Evolutionary conservation across 768 basidiomycete species (phyloP).

Genomic region (Lactarius quietus): DNA sequence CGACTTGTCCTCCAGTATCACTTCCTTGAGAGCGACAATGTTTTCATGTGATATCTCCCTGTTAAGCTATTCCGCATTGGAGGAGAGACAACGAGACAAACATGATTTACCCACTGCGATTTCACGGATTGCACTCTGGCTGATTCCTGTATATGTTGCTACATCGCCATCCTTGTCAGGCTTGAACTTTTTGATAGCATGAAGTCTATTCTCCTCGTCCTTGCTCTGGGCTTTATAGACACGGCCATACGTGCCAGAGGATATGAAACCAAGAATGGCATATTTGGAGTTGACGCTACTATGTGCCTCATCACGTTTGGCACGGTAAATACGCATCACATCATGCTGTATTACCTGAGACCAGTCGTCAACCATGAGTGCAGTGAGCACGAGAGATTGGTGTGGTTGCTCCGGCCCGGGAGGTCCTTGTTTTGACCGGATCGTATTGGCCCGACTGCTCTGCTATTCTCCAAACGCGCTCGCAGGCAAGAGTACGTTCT

Average conservation of each 20-base stretch:
- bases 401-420: neutral
- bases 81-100: conserved; percentile 1
- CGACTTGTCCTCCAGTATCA: conserved; percentile 95
- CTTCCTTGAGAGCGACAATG: conserved; percentile 86
- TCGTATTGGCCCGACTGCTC: neutral
- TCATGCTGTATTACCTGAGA: conserved; percentile 41
- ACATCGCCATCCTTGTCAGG: conserved; percentile 99
- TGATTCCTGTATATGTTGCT: conserved; percentile 93
- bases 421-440: conserved; percentile 1
- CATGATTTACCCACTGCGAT: conserved; percentile 69
- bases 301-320: conserved; percentile 67
- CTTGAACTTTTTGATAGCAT: conserved; percentile 99
- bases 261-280: conserved; percentile 93
- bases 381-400: too few species aligned
- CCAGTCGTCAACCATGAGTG: conserved; percentile 28
- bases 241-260: conserved; percentile 96
- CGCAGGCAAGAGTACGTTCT: neutral
- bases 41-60: conserved; percentile 90
- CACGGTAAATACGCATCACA: conserved; percentile 83
- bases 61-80: conserved; percentile 58
- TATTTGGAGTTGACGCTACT: conserved; percentile 77
- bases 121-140: conserved; percentile 95
- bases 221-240: conserved; percentile 93
- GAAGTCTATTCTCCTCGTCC: conserved; percentile 64
- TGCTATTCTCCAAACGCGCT: neutral